Evolutionary conservation across 1,284 basidiomycete species (phyloP).

Genomic region (Fomitopsis pinicola): DNA sequence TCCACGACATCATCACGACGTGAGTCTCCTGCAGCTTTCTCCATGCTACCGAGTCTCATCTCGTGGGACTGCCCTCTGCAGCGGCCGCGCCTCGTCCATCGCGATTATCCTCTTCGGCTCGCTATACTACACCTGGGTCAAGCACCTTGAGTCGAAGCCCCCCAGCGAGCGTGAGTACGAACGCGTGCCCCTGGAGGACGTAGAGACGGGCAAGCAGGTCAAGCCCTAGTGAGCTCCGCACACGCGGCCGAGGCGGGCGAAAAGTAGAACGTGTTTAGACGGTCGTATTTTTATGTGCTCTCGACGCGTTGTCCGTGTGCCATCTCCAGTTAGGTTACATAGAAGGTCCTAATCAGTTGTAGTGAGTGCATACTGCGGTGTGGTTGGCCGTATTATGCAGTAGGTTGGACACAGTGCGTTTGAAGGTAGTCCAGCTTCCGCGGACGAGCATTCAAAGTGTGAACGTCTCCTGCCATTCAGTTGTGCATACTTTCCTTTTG

Average conservation of each 20-base stretch:
- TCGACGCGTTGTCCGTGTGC: not conserved
- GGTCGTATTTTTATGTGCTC: not conserved
- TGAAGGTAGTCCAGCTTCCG: no score
- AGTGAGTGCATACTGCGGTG: no score
- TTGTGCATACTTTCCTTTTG: no score
- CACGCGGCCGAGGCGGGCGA: not conserved
- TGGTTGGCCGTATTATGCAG: no score
- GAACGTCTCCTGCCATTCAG: no score
- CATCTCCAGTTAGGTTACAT: not conserved
- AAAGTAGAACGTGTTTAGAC: not conserved
- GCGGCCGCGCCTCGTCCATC: constrained; percentile 78
- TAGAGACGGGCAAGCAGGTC: constrained; percentile 39
- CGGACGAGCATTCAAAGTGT: no score
- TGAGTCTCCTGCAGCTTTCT: constrained; percentile 41
- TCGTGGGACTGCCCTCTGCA: constrained; percentile 23
- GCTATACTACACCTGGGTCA: constrained; percentile 83
- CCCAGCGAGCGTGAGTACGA: constrained; percentile 31
- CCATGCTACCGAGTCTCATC: not conserved
- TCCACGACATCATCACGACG: constrained; percentile 72
- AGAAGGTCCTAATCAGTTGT: not conserved
- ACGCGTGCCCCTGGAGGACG: constrained; percentile 44
- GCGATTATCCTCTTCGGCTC: constrained; percentile 77
- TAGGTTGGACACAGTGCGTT: no score
- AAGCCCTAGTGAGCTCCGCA: constrained; percentile 5
- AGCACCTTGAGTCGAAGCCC: constrained; percentile 57